Percentiles rank a stretch among this genome's conserved stretches.
phyloP scores from a whole-genome alignment of 2,329 filamentous ascomycete species.

The Dichotomopilus funicola region DNA sequence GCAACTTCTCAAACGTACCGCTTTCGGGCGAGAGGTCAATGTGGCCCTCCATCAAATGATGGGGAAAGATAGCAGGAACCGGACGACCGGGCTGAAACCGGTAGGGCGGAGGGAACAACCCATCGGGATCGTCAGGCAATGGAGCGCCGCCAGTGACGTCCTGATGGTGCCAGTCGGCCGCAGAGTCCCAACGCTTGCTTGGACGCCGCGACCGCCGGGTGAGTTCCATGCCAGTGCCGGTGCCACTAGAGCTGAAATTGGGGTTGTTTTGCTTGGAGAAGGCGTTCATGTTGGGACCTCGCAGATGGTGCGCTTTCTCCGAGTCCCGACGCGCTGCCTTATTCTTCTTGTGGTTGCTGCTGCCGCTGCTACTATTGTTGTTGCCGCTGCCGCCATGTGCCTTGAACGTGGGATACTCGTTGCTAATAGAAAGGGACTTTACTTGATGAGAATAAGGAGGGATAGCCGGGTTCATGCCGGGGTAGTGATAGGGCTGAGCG shows the following conservation, averaged over 20 bases:
- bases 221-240: conserved; percentile 25
- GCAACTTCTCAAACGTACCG: conserved; percentile 65
- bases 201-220: conserved; percentile 36
- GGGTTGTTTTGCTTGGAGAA: conserved; percentile 28
- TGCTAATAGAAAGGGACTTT: conserved; percentile 42
- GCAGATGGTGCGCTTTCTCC: conserved; percentile 39
- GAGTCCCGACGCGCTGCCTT: conserved; percentile 40
- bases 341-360: conserved; percentile 33
- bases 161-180: conserved; percentile 19
- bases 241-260: no score
- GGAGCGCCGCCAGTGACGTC: conserved; percentile 22
- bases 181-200: conserved; percentile 40
- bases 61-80: conserved; percentile 25
- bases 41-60: conserved; percentile 25
- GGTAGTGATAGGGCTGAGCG: conserved; percentile 54
- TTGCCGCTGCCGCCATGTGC: background rate
- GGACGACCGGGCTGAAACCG: conserved; percentile 25
- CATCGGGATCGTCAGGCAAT: conserved; percentile 20
- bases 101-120: conserved; percentile 19
- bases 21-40: conserved; percentile 63
- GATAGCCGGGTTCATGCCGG: conserved; percentile 35
- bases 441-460: conserved; percentile 46
- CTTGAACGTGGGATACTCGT: conserved; percentile 35
- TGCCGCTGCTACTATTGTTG: no score
- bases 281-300: conserved; percentile 30